These are phyloP conservation scores for Sphaerosporella brunnea DNA, from an alignment of 495 filamentous ascomycete species.

Conservation along the genomic window DNA sequence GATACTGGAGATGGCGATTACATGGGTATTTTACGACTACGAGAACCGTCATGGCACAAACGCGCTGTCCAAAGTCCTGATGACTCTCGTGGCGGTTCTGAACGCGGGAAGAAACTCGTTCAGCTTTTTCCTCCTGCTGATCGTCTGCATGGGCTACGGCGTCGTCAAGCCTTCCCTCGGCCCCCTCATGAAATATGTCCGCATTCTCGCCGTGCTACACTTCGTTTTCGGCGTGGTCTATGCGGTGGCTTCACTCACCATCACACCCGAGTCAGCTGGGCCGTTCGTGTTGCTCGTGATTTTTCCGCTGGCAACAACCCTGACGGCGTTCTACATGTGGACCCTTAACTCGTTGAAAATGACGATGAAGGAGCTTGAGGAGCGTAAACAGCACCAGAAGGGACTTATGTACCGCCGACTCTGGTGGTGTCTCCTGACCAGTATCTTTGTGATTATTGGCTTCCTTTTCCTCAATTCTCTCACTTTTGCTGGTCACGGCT, in stretches of 20 bases:
- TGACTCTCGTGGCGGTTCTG: conserved; percentile 76
- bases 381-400: conserved; percentile 86
- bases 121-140: conserved; percentile 95
- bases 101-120: conserved; percentile 92
- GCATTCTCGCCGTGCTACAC: conserved; percentile 76
- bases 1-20: conserved; percentile 88
- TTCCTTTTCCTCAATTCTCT: conserved; percentile 96
- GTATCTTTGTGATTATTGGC: conserved; percentile 85
- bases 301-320: conserved; percentile 72
- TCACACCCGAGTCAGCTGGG: conserved; percentile 68
- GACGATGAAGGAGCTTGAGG: conserved; percentile 87
- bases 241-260: conserved; percentile 69
- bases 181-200: conserved; percentile 82
- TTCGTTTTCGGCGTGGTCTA: conserved; percentile 94
- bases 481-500: conserved; percentile 62
- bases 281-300: conserved; percentile 91
- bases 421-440: conserved; percentile 90
- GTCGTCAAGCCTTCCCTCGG: conserved; percentile 92
- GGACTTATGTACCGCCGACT: conserved; percentile 94
- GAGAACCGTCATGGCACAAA: conserved; percentile 78
- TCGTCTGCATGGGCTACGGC: conserved; percentile 98
- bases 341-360: conserved; percentile 85
- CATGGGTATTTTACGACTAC: conserved; percentile 97
- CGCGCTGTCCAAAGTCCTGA: conserved; percentile 56
- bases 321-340: conserved; percentile 98